Evolutionary conservation across 108 stramenopile genomes (phyloP).

Genomic region (Asterionellopsis glacialis): DNA sequence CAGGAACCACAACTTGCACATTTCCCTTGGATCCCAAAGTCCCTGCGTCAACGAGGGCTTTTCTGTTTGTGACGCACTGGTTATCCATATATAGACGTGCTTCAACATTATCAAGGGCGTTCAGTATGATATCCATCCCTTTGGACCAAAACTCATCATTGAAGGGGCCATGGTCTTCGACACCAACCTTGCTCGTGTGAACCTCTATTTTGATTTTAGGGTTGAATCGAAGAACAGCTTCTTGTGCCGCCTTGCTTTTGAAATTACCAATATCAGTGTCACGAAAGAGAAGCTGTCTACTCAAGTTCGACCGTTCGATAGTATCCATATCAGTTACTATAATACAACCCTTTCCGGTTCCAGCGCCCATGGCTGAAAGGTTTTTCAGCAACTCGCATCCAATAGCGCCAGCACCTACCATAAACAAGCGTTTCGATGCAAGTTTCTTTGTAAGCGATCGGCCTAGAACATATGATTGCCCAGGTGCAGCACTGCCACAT

Average conservation of each 20-base stretch:
- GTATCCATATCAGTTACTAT: slow-evolving; percentile 98
- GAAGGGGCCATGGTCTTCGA: slow-evolving; percentile 60
- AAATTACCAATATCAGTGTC: slow-evolving; percentile 80
- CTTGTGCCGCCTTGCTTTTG: slow-evolving; percentile 76
- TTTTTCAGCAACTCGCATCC: slow-evolving; percentile 98
- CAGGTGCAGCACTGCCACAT: slow-evolving; percentile 7
- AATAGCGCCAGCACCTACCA: slow-evolving; percentile 98
- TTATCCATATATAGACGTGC: slow-evolving; percentile 85
- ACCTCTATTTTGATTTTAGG: slow-evolving; percentile 56
- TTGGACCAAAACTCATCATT: slow-evolving; percentile 79
- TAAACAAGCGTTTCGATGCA: slow-evolving; percentile 67
- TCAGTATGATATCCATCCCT: slow-evolving; percentile 86
- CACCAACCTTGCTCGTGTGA: slow-evolving; percentile 82
- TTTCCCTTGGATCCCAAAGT: slow-evolving; percentile 88
- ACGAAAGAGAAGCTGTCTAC: slow-evolving; percentile 94
- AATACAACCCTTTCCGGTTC: slow-evolving; percentile 49
- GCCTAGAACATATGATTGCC: slow-evolving; percentile 60
- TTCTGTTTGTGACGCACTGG: slow-evolving; percentile 69
- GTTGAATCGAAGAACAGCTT: slow-evolving; percentile 56
- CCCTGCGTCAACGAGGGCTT: slow-evolving; percentile 78
- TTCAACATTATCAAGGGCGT: slow-evolving; percentile 98
- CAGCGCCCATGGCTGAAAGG: slow-evolving; percentile 88
- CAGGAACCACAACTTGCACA: slow-evolving; percentile 84
- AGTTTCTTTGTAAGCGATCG: slow-evolving; percentile 29
- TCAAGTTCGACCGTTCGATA: slow-evolving; percentile 98